Evolutionary conservation across 2,329 filamentous ascomycete genomes (phyloP).

Genomic region (Colletotrichum gigasporum): DNA sequence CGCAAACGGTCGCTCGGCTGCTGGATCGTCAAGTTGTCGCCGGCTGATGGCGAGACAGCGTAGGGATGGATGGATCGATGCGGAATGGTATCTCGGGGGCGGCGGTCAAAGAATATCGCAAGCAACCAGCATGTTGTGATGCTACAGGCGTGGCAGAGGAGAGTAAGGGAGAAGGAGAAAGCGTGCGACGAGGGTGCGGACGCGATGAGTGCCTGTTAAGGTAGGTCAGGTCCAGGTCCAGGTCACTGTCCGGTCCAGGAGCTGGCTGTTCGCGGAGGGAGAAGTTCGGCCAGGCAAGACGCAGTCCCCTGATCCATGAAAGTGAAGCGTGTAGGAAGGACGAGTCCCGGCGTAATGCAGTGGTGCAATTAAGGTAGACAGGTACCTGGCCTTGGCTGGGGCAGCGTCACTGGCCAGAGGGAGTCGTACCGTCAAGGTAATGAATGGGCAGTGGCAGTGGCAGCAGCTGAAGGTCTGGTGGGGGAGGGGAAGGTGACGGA

Average conservation of each 20-base stretch:
- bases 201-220: neutral
- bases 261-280: neutral
- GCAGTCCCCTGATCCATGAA: slow-evolving; percentile 17
- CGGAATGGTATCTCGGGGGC: neutral
- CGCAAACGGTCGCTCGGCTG: neutral
- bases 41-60: neutral
- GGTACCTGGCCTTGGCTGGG: too few species aligned
- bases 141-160: neutral
- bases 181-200: neutral
- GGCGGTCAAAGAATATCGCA: neutral
- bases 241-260: too few species aligned
- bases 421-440: too few species aligned
- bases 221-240: neutral
- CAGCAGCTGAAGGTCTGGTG: neutral
- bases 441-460: too few species aligned
- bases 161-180: neutral
- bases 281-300: neutral
- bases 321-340: slow-evolving; percentile 9
- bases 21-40: neutral
- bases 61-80: neutral
- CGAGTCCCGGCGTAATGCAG: neutral
- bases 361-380: neutral
- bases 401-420: too few species aligned
- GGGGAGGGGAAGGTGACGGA: neutral
- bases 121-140: neutral